Evolutionary conservation across 768 basidiomycete genomes (phyloP), one percentile per base, ranked within the genome.

Genomic region (Agaricus subrufescens): DNA sequence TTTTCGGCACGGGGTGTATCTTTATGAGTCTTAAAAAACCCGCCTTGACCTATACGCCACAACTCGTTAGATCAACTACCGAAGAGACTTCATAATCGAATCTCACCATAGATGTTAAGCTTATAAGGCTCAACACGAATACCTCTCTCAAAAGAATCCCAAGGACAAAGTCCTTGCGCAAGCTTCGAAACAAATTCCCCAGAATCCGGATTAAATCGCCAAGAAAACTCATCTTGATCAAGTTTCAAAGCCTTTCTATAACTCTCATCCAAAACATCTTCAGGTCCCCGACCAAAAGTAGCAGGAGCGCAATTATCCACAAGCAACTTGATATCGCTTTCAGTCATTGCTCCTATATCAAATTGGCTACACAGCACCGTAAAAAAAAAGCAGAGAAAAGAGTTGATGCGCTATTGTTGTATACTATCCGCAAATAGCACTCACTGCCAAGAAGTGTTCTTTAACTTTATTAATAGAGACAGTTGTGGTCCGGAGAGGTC

Each of bases 21-120:
- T 42, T 74, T 69, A 59, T 81, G 81, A 0, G 75, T 40, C 59
- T 79, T 79, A 70, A 81, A 82, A 61, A 78, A 81, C 0, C 72
- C 72, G 9, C 68, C 79, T 46, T 71, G 61, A 1, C 69, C 77
- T 78, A 19, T 9, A 30, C 4, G 7, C 2, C 10, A 14, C 12
- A 14, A 26, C 14, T 12, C 19, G n/a, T 4, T 23, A 39, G n/a
- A 3, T 2, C 3, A 2, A 39, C 19, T 51, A 25, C 23, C 26
- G 7, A 26, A 10, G 19, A 19, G 19, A 19, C 19, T 19, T 23
- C n/a, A 27, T 6, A 26, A 9, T 5, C 11, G 30, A 7, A n/a
- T 59, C 60, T 1, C 42, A 75, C 73, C 71, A 49, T 73, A 74
- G 3, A 75, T 67, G 57, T 74, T 74, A 11, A 74, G 57, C 46